Evolutionary conservation across 192 early-diverging fungal genomes (phyloP).

Genomic region (Cladochytrium replicatum): DNA sequence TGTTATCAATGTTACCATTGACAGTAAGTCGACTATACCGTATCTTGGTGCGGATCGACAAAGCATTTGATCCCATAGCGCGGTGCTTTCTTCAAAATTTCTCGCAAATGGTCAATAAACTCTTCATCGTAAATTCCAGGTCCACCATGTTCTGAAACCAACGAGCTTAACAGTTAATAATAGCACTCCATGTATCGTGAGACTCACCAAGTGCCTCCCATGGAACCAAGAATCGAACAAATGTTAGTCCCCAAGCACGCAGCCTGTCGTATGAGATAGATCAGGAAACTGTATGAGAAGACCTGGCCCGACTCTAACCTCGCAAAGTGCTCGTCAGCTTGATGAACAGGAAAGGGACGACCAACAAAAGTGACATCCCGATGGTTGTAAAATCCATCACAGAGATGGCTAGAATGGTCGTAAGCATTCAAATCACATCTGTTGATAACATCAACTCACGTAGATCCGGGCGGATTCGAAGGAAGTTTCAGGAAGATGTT

Average conservation of each 20-base stretch:
- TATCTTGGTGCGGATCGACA: constrained; percentile 85
- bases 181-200: not conserved
- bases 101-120: constrained; percentile 65
- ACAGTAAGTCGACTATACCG: constrained; percentile 28
- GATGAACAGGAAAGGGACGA: constrained; percentile 63
- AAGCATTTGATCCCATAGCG: constrained; percentile 74
- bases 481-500: constrained; percentile 74
- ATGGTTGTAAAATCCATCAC: constrained; percentile 59
- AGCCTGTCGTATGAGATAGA: no score
- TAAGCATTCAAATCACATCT: no score
- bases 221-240: constrained; percentile 63
- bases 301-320: no score
- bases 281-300: no score
- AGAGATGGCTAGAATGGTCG: no score
- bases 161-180: constrained; percentile 3
- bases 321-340: constrained; percentile 65
- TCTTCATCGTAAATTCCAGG: constrained; percentile 76
- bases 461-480: constrained; percentile 52
- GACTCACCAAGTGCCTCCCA: constrained; percentile 61
- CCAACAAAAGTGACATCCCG: constrained; percentile 66
- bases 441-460: no score
- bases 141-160: constrained; percentile 54
- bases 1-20: no score
- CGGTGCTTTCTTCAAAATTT: constrained; percentile 53
- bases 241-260: constrained; percentile 67